phyloP scores from a whole-genome alignment of 2,329 filamentous ascomycete species.

The Ophiostoma novo-ulmi region DNA sequence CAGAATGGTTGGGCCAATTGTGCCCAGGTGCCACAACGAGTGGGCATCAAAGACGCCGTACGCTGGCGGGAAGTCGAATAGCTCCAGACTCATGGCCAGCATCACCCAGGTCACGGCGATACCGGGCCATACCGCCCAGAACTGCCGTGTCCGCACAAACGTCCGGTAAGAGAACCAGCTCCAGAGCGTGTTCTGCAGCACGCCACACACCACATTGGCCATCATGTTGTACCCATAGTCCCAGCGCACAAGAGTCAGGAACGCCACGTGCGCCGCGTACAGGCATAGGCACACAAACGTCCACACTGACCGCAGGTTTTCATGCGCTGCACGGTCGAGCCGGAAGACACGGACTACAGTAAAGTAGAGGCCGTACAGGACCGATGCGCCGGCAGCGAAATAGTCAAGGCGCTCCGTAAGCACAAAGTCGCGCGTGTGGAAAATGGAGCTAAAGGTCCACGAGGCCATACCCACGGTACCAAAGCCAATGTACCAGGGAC shows the following conservation, averaged over 20 bases:
- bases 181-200: constrained; percentile 80
- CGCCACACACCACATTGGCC: constrained; percentile 78
- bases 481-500: constrained; percentile 73
- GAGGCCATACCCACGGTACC: constrained; percentile 75
- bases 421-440: constrained; percentile 83
- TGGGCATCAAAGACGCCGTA: constrained; percentile 84
- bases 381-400: constrained; percentile 82
- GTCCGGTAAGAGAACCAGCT: constrained; percentile 71
- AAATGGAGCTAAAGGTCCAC: constrained; percentile 86
- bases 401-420: constrained; percentile 94
- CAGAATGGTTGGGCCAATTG: constrained; percentile 77
- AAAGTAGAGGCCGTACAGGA: constrained; percentile 89
- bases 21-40: constrained; percentile 91
- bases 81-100: constrained; percentile 88
- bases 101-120: constrained; percentile 89
- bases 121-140: constrained; percentile 86
- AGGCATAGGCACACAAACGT: constrained; percentile 64
- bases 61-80: constrained; percentile 88
- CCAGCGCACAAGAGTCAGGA: constrained; percentile 81
- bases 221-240: constrained; percentile 98
- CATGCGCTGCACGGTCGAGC: constrained; percentile 50
- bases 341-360: constrained; percentile 76
- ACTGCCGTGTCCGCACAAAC: constrained; percentile 64
- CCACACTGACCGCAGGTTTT: constrained; percentile 63
- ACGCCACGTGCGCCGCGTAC: constrained; percentile 73